Evolutionary conservation across 2,329 filamentous ascomycete species (phyloP).

Genomic region (Colletotrichum costaricense): DNA sequence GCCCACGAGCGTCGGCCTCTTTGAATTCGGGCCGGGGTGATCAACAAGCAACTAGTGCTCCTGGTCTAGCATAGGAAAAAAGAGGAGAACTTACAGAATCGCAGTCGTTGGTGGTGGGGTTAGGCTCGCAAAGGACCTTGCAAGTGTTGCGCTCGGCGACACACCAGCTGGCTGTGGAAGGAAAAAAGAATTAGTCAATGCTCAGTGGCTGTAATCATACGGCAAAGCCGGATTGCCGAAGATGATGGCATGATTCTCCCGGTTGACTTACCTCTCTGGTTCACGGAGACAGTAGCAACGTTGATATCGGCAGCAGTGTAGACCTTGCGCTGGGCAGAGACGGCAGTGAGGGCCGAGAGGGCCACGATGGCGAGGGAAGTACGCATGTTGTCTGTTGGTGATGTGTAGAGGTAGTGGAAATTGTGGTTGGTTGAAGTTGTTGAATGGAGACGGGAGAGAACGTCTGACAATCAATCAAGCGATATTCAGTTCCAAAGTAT

Average conservation of each 20-base stretch:
- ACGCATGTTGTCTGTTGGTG: slow-evolving; percentile 32
- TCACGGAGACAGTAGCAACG: slow-evolving; percentile 9
- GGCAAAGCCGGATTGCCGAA: not conserved
- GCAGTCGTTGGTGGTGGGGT: slow-evolving; percentile 56
- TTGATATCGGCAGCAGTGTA: slow-evolving; percentile 30
- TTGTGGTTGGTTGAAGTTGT: slow-evolving; percentile 6
- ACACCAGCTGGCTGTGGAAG: slow-evolving; percentile 62
- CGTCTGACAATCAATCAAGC: slow-evolving; percentile 22
- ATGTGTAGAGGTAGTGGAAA: slow-evolving; percentile 14
- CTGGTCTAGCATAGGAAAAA: not conserved
- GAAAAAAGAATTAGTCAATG: not conserved
- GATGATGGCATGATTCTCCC: not conserved
- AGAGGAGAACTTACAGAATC: slow-evolving; percentile 52
- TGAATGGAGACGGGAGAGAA: not conserved
- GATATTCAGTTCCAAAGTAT: slow-evolving; percentile 30
- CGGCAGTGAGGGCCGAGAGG: slow-evolving; percentile 30
- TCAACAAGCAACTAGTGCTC: not conserved
- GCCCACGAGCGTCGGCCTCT: not conserved
- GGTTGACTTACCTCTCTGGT: slow-evolving; percentile 23
- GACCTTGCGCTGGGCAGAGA: slow-evolving; percentile 36
- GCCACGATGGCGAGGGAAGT: slow-evolving; percentile 32
- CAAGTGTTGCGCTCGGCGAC: slow-evolving; percentile 63
- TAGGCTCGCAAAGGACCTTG: slow-evolving; percentile 56
- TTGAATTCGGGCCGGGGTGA: not conserved
- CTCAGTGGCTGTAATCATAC: not conserved